Conservation (phyloP, 805 yeast genomes). For the Candida odintsovae region DNA sequence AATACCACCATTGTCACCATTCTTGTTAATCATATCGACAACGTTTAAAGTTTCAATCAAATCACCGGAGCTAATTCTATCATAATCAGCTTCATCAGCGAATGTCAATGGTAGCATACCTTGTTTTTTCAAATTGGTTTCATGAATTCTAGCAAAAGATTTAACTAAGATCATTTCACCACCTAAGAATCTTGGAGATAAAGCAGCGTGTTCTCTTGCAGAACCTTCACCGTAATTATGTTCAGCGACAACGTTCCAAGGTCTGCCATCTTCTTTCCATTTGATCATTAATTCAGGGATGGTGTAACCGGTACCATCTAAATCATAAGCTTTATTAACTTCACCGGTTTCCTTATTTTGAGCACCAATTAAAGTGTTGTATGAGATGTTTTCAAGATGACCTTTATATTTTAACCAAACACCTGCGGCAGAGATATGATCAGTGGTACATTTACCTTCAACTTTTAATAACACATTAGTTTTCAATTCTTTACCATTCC, state of each 20-base stretch:
- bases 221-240: slow-evolving; percentile 99
- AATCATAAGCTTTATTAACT: slow-evolving; percentile 84
- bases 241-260: slow-evolving; percentile 96
- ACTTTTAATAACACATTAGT: slow-evolving; percentile 81
- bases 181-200: slow-evolving; percentile 91
- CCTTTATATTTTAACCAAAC: slow-evolving; percentile 98
- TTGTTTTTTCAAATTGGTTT: slow-evolving; percentile 95
- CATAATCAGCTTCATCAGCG: slow-evolving; percentile 87
- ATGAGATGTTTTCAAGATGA: slow-evolving; percentile 89
- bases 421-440: slow-evolving; percentile 98
- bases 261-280: slow-evolving; percentile 80
- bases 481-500: slow-evolving; percentile 80
- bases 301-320: slow-evolving; percentile 68
- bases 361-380: slow-evolving; percentile 95
- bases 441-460: slow-evolving; percentile 97
- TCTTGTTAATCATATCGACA: slow-evolving; percentile 67
- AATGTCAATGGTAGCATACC: slow-evolving; percentile 95
- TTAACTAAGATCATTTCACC: slow-evolving; percentile 85
- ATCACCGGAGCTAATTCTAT: slow-evolving; percentile 73
- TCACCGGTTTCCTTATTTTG: slow-evolving; percentile 96
- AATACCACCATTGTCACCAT: slow-evolving; percentile 85
- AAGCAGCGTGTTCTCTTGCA: slow-evolving; percentile 98
- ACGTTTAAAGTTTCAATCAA: slow-evolving; percentile 68
- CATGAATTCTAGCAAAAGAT: slow-evolving; percentile 97
- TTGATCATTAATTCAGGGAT: slow-evolving; percentile 97